Evolutionary conservation across 2,329 filamentous ascomycete species (phyloP), one percentile per base, ranked within the genome.

Genomic region (Stagonosporopsis rhizophila): DNA sequence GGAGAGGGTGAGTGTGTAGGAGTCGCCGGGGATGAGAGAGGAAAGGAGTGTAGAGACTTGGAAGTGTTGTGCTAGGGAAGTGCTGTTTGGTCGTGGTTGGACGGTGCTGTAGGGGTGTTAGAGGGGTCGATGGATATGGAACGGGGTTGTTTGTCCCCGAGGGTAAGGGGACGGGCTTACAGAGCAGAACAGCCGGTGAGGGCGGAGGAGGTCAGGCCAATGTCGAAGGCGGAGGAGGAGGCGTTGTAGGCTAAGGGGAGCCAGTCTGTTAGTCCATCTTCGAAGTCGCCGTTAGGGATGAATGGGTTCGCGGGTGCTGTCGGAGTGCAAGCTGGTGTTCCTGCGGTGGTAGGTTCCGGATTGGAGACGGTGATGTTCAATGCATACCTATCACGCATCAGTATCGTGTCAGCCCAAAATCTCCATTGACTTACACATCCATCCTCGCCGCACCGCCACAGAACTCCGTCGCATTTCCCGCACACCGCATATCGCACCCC

Each of bases 391-490:
- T 1, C 2, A 5, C 14, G 38, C 2, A 27, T 37, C 17, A 19
- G 19, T 20, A 40, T 37, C 46, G 41, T 37, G 9, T 19, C 6
- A 2, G n/a, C 6, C 8, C 8, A 15, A 15, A 9, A 1, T n/a
- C 12, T 6, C 5, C 25, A 2, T 39, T 14, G 20, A 35, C 50
- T 54, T 34, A 53, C 49, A 37, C 14, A 41, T 58, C 51, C 15
- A 58, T 32, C 38, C 44, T 44, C n/a, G 19, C 25, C n/a, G n/a
- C 28, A 8, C 49, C 68, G 45, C 70, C 69, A 20, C 69, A 71
- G 22, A 46, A 66, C 27, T 71, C 61, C 0, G 58, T 44, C 0
- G 60, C 15, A 25, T 66, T 54, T 14, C 68, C 67, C n/a, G 40
- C 30, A 47, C 62, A 65, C 12, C 48, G 17, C 52, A 64, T 58